These are phyloP conservation scores for Candida cerambycidarum DNA, from an alignment of 805 yeast species.

Conservation along the genomic window DNA sequence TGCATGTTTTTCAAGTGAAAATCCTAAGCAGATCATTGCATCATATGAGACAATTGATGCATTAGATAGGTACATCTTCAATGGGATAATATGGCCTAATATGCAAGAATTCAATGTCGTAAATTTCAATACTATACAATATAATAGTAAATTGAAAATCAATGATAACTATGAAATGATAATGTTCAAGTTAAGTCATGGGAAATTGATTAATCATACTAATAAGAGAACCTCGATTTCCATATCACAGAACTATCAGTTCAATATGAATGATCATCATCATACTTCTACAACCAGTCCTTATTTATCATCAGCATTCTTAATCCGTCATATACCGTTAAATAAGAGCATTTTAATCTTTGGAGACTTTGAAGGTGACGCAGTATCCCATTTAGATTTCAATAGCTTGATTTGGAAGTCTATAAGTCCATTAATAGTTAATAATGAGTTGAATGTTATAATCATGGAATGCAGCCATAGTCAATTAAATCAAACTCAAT, in stretches of 20 bases:
- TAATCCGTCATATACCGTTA: slow-evolving; percentile 31
- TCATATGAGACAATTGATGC: slow-evolving; percentile 50
- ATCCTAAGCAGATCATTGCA: slow-evolving; percentile 52
- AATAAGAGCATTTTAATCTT: slow-evolving; percentile 54
- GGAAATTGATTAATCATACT: slow-evolving; percentile 16
- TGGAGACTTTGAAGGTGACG: slow-evolving; percentile 84
- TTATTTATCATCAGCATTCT: slow-evolving; percentile 57
- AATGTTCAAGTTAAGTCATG: slow-evolving; percentile 37
- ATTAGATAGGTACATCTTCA: slow-evolving; percentile 59
- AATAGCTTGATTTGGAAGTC: slow-evolving; percentile 55
- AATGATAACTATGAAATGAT: slow-evolving; percentile 24
- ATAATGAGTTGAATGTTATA: slow-evolving; percentile 47
- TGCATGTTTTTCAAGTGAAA: slow-evolving; percentile 45
- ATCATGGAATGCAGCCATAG: slow-evolving; percentile 73
- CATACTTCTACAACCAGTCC: slow-evolving; percentile 6
- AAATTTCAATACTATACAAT: slow-evolving; percentile 18
- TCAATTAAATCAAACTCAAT: slow-evolving; percentile 35
- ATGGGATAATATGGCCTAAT: slow-evolving; percentile 81
- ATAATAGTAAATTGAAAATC: slow-evolving; percentile 13
- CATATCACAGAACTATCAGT: slow-evolving; percentile 17
- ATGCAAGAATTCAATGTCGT: slow-evolving; percentile 37
- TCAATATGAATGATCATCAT: background rate
- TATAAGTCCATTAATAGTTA: slow-evolving; percentile 47
- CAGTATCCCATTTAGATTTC: slow-evolving; percentile 35
- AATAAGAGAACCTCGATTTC: slow-evolving; percentile 21